Evolutionary conservation across 169 alveolate genomes (phyloP), one percentile per base, ranked within the genome.

Genomic region (Plasmodium inui): DNA sequence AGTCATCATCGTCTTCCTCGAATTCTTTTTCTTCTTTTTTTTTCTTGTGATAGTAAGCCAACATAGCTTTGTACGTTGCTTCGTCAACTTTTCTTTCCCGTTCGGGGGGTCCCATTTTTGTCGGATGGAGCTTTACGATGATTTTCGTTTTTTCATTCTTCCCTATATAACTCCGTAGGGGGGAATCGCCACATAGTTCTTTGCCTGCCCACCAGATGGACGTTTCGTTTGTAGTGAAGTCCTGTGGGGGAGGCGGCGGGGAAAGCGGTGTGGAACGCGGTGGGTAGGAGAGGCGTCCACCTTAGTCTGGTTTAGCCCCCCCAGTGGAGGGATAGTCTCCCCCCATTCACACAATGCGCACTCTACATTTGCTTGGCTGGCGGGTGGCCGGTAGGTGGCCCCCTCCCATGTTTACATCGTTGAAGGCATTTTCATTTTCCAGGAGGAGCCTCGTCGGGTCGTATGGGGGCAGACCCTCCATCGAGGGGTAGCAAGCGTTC

Each of bases 141-240:
- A 98, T 97, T 95, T 98, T 98, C 28, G 99, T 97, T 95, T 98
- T 98, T 84, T 98, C 99, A 95, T 98, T 98, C 91, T 96, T 97
- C 50, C 99, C 99, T 41, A 97, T 94, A 90, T 96, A 97, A 88
- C 97, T 98, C 72, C 95, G 85, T 53, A 98, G 95, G 1, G 80
- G n/a, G 84, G 97, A 97, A 46, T 98, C 98, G 95, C 94, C 95
- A 71, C 92, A 81, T 53, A 98, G 96, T 96, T 98, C 99, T 96
- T 98, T 98, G 1, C 99, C 99, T 26, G 99, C 99, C 98, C 99
- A 98, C 99, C 99, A 98, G 61, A 98, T 83, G 55, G 98, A 92
- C 34, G 99, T 96, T 39, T 96, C 96, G 80, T 96, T 96, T 61
- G 91, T 94, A 71, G 96, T 96, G 44, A 97, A 95, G 93, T 95